These are phyloP conservation scores for Alternaria brassicicola DNA, from an alignment of 2,329 filamentous ascomycete species.

Conservation along the genomic window DNA sequence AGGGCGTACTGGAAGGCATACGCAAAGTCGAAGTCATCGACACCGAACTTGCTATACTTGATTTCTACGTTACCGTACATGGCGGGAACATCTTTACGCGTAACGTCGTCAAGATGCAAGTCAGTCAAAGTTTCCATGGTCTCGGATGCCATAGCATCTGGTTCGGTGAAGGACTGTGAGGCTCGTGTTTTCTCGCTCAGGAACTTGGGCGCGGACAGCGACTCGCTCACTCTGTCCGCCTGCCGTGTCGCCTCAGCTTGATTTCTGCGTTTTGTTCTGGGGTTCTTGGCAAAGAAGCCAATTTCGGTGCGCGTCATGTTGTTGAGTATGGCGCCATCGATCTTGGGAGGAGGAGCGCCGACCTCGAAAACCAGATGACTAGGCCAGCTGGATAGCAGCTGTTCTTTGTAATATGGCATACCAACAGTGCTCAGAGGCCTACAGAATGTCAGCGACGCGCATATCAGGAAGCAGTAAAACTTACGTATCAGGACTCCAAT, in stretches of 20 bases:
- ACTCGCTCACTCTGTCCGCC: conserved; percentile 62
- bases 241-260: conserved; percentile 80
- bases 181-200: conserved; percentile 90
- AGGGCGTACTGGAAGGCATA: conserved; percentile 49
- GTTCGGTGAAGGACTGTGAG: conserved; percentile 42
- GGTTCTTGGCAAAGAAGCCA: conserved; percentile 79
- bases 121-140: conserved; percentile 73
- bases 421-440: conserved; percentile 84
- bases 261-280: conserved; percentile 74
- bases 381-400: conserved; percentile 87
- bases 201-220: conserved; percentile 83
- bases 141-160: conserved; percentile 45
- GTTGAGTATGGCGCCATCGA: conserved; percentile 73
- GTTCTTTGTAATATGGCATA: conserved; percentile 91
- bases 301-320: conserved; percentile 74
- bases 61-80: conserved; percentile 96
- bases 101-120: conserved; percentile 70
- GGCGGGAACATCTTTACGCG: conserved; percentile 80
- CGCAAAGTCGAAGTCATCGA: conserved; percentile 99
- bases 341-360: conserved; percentile 77
- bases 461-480: conserved; percentile 28
- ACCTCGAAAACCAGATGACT: conserved; percentile 82
- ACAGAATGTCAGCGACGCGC: conserved; percentile 8
- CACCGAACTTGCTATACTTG: conserved; percentile 97
- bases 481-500: conserved; percentile 74